Evolutionary conservation across 345 rosid species (phyloP).

Genomic region (Viola odorata): DNA sequence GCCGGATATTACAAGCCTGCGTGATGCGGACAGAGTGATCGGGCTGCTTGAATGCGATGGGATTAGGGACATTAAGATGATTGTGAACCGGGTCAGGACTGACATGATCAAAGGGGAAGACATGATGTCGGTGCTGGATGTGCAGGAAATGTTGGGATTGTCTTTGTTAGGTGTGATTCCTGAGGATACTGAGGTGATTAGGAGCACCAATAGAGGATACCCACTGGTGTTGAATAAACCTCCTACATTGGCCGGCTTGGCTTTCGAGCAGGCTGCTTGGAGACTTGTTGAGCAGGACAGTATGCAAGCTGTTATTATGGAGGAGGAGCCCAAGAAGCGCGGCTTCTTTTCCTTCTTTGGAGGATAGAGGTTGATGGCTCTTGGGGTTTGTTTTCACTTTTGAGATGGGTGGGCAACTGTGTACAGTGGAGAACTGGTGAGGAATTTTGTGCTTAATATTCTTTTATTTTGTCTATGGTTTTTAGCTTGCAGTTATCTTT

Average conservation of each 20-base stretch:
- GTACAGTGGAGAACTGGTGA: not conserved
- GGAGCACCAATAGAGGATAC: conserved; percentile 87
- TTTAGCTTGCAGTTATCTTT: not conserved
- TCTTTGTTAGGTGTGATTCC: conserved; percentile 80
- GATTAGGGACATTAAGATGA: conserved; percentile 87
- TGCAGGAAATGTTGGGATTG: conserved; percentile 91
- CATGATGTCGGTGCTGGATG: conserved; percentile 95
- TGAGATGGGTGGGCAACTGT: not conserved
- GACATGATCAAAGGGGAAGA: conserved; percentile 99
- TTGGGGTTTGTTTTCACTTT: not conserved
- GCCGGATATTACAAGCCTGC: conserved; percentile 77
- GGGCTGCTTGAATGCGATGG: conserved; percentile 91
- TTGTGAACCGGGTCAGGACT: conserved; percentile 85
- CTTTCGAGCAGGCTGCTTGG: conserved; percentile 99
- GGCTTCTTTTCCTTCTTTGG: conserved; percentile 93
- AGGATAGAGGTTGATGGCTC: conserved; percentile 26
- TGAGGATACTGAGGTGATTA: conserved; percentile 83
- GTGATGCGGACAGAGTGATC: conserved; percentile 86
- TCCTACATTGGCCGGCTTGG: conserved; percentile 88
- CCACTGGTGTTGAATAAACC: conserved; percentile 89
- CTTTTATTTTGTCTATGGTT: not conserved
- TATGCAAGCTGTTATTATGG: conserved; percentile 93
- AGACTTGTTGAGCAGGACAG: conserved; percentile 95
- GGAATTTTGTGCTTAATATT: not conserved
- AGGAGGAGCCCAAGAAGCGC: conserved; percentile 86